A percentile compares a stretch with the other conserved stretches of the same genome.
These are phyloP conservation scores for Talaromyces albobiverticillius DNA, from an alignment of 2,329 filamentous ascomycete genomes.

Conservation along the genomic window DNA sequence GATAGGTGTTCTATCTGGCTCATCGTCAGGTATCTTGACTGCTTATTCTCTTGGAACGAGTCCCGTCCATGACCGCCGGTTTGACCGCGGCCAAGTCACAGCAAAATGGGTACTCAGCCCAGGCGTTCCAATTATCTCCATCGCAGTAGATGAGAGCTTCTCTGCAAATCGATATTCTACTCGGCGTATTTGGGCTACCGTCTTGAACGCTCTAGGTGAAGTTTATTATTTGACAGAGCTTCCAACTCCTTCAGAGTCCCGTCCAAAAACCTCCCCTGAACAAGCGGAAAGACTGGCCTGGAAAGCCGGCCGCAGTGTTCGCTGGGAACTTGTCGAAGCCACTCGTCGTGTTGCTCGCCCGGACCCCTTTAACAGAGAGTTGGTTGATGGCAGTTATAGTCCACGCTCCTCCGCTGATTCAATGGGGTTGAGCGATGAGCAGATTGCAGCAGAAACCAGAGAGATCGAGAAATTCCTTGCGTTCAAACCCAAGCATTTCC, in stretches of 20 bases:
- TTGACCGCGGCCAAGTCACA: slow-evolving; percentile 73
- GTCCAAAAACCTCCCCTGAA: slow-evolving; percentile 43
- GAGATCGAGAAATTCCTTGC: slow-evolving; percentile 76
- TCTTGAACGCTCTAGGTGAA: slow-evolving; percentile 90
- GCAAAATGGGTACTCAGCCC: slow-evolving; percentile 88
- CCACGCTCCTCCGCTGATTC: slow-evolving; percentile 73
- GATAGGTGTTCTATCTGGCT: slow-evolving; percentile 78
- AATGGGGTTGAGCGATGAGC: slow-evolving; percentile 67
- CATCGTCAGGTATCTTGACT: slow-evolving; percentile 77
- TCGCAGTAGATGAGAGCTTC: slow-evolving; percentile 81
- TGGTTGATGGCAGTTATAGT: slow-evolving; percentile 71
- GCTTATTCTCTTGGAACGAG: slow-evolving; percentile 72
- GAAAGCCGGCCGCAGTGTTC: slow-evolving; percentile 72
- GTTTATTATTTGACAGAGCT: slow-evolving; percentile 77
- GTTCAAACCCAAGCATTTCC: slow-evolving; percentile 74
- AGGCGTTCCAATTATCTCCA: slow-evolving; percentile 82
- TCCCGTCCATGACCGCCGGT: slow-evolving; percentile 59
- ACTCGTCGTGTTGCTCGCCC: slow-evolving; percentile 70
- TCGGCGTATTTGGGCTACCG: slow-evolving; percentile 82
- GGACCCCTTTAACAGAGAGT: slow-evolving; percentile 69
- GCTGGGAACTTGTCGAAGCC: slow-evolving; percentile 76
- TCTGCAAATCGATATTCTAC: slow-evolving; percentile 66
- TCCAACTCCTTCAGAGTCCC: slow-evolving; percentile 43
- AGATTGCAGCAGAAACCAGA: slow-evolving; percentile 71
- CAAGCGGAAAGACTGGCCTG: slow-evolving; percentile 68